These are phyloP conservation scores for Penicillium freii DNA, from an alignment of 2,329 filamentous ascomycete genomes.

Conservation along the genomic window DNA sequence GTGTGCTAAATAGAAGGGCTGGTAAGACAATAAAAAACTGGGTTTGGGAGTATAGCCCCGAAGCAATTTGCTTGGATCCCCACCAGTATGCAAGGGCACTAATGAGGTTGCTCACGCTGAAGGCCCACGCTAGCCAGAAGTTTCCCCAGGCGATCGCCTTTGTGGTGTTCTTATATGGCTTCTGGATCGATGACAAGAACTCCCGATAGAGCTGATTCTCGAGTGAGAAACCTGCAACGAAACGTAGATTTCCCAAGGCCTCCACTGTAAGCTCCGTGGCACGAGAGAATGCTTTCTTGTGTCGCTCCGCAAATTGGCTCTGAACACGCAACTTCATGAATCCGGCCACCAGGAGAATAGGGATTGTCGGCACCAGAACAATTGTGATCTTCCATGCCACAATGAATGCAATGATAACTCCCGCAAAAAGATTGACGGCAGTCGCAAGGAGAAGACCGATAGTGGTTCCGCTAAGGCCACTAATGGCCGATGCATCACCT, in stretches of 20 bases:
- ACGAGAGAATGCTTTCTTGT: slow-evolving; percentile 51
- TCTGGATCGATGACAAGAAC: too few relatives aligned
- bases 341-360: slow-evolving; percentile 65
- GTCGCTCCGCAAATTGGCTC: slow-evolving; percentile 56
- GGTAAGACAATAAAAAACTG: slow-evolving; percentile 72
- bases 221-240: slow-evolving; percentile 51
- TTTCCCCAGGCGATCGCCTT: slow-evolving; percentile 47
- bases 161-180: slow-evolving; percentile 32
- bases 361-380: slow-evolving; percentile 67
- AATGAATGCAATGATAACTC: slow-evolving; percentile 66
- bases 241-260: slow-evolving; percentile 52
- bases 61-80: slow-evolving; percentile 67
- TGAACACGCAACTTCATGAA: slow-evolving; percentile 64
- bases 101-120: slow-evolving; percentile 58
- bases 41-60: slow-evolving; percentile 62
- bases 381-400: slow-evolving; percentile 71
- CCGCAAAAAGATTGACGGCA: slow-evolving; percentile 65
- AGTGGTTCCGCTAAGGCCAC: slow-evolving; percentile 67
- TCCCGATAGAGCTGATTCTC: slow-evolving; percentile 29
- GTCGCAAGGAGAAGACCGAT: slow-evolving; percentile 68
- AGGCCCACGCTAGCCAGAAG: slow-evolving; percentile 45
- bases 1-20: slow-evolving; percentile 68
- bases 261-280: slow-evolving; percentile 53
- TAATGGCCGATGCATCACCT: slow-evolving; percentile 64
- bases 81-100: slow-evolving; percentile 79